Conservation (phyloP, 495 filamentous ascomycete species). For the Venustampulla echinocandica region DNA sequence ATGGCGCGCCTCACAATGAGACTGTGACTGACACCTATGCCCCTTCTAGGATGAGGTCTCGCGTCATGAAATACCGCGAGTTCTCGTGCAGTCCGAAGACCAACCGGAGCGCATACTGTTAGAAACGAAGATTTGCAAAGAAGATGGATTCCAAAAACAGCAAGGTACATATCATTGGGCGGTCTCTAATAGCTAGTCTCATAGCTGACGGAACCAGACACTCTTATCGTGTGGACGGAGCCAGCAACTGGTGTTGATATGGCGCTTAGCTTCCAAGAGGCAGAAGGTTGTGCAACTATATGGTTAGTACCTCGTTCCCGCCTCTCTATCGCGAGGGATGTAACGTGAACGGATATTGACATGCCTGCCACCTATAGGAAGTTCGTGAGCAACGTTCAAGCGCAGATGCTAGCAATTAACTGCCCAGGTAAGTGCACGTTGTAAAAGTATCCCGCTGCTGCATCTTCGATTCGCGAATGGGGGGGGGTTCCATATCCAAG, state of each 20-base stretch:
- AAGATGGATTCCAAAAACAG: conserved; percentile 97
- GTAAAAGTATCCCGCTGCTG: too few relatives aligned
- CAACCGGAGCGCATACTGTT: conserved; percentile 71
- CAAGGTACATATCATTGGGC: conserved; percentile 58
- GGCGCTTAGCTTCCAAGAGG: conserved; percentile 97
- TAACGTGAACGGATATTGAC: background rate
- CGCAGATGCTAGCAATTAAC: conserved; percentile 40
- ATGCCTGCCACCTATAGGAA: conserved; percentile 50
- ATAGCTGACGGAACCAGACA: conserved; percentile 95
- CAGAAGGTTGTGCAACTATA: conserved; percentile 85
- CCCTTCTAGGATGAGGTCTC: conserved; percentile 16
- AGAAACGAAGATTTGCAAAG: conserved; percentile 83
- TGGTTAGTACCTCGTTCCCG: conserved; percentile 49
- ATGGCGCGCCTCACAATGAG: conserved; percentile 12
- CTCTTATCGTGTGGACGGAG: conserved; percentile 97
- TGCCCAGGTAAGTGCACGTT: conserved; percentile 8
- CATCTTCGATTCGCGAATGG: too few relatives aligned
- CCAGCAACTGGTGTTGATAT: conserved; percentile 74
- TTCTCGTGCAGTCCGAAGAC: conserved; percentile 91
- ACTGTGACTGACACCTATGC: conserved; percentile 24
- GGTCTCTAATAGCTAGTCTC: conserved; percentile 54
- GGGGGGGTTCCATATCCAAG: too few relatives aligned
- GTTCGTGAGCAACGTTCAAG: conserved; percentile 79
- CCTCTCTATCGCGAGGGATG: too few relatives aligned
- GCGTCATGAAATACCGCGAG: conserved; percentile 64